Percentiles rank a stretch among this genome's conserved stretches.
Conservation (phyloP, 208 protist species). For the Trypanosoma cruzi region DNA sequence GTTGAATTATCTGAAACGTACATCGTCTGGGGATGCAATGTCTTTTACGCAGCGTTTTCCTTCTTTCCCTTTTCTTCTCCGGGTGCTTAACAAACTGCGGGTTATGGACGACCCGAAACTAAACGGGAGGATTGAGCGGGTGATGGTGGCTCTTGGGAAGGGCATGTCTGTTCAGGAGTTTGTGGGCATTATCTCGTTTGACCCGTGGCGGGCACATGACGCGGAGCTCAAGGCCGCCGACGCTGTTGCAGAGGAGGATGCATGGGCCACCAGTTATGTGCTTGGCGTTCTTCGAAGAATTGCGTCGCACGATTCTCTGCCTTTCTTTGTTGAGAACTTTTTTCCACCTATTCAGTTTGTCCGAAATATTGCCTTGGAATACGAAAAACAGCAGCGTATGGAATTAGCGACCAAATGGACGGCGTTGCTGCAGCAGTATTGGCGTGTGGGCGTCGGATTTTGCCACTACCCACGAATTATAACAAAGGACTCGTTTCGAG, state of each 20-base stretch:
- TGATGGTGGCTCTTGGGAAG: slow-evolving; percentile 67
- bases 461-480: slow-evolving; percentile 79
- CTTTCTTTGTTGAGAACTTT: slow-evolving; percentile 76
- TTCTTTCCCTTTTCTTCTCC: slow-evolving; percentile 63
- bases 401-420: slow-evolving; percentile 69
- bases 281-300: slow-evolving; percentile 76
- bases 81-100: slow-evolving; percentile 87
- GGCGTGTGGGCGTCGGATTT: slow-evolving; percentile 78
- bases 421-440: slow-evolving; percentile 75
- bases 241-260: slow-evolving; percentile 34
- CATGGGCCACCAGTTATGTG: slow-evolving; percentile 79
- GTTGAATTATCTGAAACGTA: slow-evolving; percentile 82
- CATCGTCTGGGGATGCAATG: slow-evolving; percentile 29
- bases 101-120: slow-evolving; percentile 74
- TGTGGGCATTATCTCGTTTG: slow-evolving; percentile 71
- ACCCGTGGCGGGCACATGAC: slow-evolving; percentile 59
- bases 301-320: slow-evolving; percentile 82
- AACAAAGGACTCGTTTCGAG: slow-evolving; percentile 70
- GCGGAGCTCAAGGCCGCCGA: slow-evolving; percentile 37
- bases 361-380: slow-evolving; percentile 49
- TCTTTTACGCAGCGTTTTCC: slow-evolving; percentile 68
- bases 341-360: slow-evolving; percentile 80
- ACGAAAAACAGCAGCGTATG: slow-evolving; percentile 40
- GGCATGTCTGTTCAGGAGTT: slow-evolving; percentile 84
- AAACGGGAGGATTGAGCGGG: slow-evolving; percentile 75